A percentile compares a stretch with the other conserved stretches of the same genome.
Conservation (phyloP, 208 protist genomes). For the Endotrypanum monterogeii region DNA sequence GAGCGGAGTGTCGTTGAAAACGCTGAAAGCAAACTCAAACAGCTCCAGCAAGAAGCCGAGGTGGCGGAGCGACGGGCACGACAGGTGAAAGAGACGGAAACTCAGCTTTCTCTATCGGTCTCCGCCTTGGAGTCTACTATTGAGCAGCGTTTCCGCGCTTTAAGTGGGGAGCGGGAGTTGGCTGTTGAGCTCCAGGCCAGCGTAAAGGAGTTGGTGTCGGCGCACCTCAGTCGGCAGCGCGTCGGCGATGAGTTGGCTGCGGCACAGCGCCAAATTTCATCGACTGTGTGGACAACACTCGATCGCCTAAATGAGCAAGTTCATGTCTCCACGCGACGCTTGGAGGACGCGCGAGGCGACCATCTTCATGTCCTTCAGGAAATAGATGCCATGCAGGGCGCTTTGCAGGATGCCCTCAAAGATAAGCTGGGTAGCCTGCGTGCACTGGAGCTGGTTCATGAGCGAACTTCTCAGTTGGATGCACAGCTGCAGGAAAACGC, state of each 20-base stretch:
- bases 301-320: conserved; percentile 31
- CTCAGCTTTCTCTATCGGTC: conserved; percentile 9
- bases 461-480: conserved; percentile 36
- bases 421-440: conserved; percentile 51
- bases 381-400: conserved; percentile 32
- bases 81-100: conserved; percentile 22
- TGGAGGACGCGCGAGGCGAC: conserved; percentile 38
- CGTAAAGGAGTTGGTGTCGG: conserved; percentile 39
- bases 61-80: conserved; percentile 12
- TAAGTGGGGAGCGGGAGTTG: conserved; percentile 26
- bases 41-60: conserved; percentile 32
- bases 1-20: conserved; percentile 12
- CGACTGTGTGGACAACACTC: conserved; percentile 41
- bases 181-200: conserved; percentile 37
- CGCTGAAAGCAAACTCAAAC: conserved; percentile 24
- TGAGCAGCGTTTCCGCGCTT: conserved; percentile 11
- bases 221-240: conserved; percentile 34
- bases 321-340: conserved; percentile 9
- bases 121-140: conserved; percentile 15
- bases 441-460: conserved; percentile 44
- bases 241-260: conserved; percentile 48
- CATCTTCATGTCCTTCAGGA: conserved; percentile 37
- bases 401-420: conserved; percentile 34
- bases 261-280: conserved; percentile 35
- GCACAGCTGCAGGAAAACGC: conserved; percentile 40